Conservation (phyloP, 768 basidiomycete genomes). For the Russula foetens region DNA sequence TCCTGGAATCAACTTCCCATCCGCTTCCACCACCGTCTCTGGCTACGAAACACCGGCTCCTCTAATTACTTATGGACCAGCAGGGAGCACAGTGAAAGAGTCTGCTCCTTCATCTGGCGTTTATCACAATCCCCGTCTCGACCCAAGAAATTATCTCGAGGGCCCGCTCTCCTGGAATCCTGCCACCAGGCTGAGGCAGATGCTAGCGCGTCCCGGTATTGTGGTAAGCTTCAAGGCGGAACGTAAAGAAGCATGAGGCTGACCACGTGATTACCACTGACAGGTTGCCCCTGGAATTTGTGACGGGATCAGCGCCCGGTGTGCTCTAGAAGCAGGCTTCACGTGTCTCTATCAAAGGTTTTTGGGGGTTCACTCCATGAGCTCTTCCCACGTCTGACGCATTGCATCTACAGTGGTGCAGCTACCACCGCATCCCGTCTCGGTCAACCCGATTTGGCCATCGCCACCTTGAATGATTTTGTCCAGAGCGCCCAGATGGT, state of each 20-base stretch:
- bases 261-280: background rate
- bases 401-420: constrained; percentile 42
- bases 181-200: constrained; percentile 56
- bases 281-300: constrained; percentile 77
- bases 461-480: constrained; percentile 72
- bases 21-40: background rate
- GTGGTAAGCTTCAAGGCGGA: constrained; percentile 41
- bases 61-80: background rate
- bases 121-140: constrained; percentile 63
- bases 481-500: constrained; percentile 69
- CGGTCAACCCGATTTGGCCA: constrained; percentile 72
- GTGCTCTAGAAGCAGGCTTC: constrained; percentile 75
- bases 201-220: constrained; percentile 56
- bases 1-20: constrained; percentile 2
- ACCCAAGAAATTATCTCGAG: constrained; percentile 59
- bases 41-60: background rate
- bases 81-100: background rate
- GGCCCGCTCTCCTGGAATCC: constrained; percentile 63
- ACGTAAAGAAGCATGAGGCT: background rate
- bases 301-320: constrained; percentile 72
- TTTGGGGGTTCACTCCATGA: background rate
- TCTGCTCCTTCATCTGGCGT: constrained; percentile 17
- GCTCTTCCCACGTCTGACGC: background rate
- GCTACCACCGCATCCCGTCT: constrained; percentile 74
- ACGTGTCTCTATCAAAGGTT: constrained; percentile 71